phyloP scores from a whole-genome alignment of 1,284 basidiomycete species.

The Fomitopsis pinicola region DNA sequence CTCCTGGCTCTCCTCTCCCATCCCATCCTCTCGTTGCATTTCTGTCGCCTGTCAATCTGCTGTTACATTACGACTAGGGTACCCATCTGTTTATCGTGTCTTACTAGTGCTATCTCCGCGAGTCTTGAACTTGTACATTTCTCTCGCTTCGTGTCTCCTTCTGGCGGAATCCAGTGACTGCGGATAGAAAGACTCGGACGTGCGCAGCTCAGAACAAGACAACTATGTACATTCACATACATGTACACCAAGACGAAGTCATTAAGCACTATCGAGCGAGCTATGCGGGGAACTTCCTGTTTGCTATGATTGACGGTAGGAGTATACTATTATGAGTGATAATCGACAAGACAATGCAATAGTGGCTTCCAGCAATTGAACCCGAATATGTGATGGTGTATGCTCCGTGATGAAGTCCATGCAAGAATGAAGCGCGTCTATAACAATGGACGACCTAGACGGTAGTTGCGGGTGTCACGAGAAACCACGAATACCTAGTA shows the following conservation, averaged over 20 bases:
- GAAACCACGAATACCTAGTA: slow-evolving; percentile 80
- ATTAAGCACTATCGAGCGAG: slow-evolving; percentile 18
- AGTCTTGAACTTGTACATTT: slow-evolving; percentile 19
- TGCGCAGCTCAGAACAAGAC: slow-evolving; percentile 5
- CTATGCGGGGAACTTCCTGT: slow-evolving; percentile 1
- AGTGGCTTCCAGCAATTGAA: neutral
- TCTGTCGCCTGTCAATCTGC: slow-evolving; percentile 17
- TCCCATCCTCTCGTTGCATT: slow-evolving; percentile 6
- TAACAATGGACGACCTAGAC: neutral
- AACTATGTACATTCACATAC: slow-evolving; percentile 19
- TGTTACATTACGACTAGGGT: slow-evolving; percentile 22
- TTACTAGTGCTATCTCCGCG: slow-evolving; percentile 21
- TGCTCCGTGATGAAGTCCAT: slow-evolving; percentile 7
- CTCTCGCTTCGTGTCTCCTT: slow-evolving; percentile 17
- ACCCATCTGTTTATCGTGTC: slow-evolving; percentile 16
- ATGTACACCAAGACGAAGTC: slow-evolving; percentile 8
- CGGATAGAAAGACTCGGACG: slow-evolving; percentile 6
- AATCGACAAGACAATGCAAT: slow-evolving; percentile 8
- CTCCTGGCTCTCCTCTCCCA: slow-evolving; percentile 1
- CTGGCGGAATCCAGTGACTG: neutral
- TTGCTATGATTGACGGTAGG: neutral
- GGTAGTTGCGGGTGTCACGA: slow-evolving; percentile 26
- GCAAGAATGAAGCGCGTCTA: slow-evolving; percentile 3
- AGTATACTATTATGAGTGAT: slow-evolving; percentile 4
- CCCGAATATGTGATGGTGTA: neutral